A percentile compares a stretch with the other conserved stretches of the same genome.
Conservation (phyloP, 352 stramenopile species). For the Globisporangium apiculatum region DNA sequence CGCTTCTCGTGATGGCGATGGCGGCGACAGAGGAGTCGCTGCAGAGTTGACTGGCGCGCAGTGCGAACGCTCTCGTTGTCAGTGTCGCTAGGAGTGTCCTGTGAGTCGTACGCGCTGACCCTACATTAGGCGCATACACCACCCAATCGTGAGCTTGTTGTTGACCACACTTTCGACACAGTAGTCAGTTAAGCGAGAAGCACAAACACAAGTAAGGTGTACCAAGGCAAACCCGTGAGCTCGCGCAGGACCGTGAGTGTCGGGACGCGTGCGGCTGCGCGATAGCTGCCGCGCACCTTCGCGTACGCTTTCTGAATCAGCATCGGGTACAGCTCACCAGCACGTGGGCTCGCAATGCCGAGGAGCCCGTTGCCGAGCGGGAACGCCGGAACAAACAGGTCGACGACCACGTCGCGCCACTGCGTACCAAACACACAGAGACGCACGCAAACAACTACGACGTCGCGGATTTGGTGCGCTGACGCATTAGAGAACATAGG, state of each 20-base stretch:
- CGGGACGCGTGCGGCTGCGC: conserved; percentile 11
- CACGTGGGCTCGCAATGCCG: conserved; percentile 8
- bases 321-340: conserved; percentile 27
- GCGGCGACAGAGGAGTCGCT: conserved; percentile 2
- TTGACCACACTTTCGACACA: too few species aligned
- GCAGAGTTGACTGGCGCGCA: not conserved
- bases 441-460: conserved; percentile 10
- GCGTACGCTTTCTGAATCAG: conserved; percentile 56
- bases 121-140: not conserved
- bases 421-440: conserved; percentile 22
- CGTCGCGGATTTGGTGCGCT: not conserved
- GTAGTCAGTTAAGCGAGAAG: too few species aligned
- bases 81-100: not conserved
- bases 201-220: not conserved
- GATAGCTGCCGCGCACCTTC: conserved; percentile 44
- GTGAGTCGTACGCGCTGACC: conserved; percentile 1
- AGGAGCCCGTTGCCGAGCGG: conserved; percentile 25
- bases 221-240: conserved; percentile 40
- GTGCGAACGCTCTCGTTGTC: not conserved
- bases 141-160: too few species aligned
- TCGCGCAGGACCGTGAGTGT: conserved; percentile 31
- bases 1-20: not conserved
- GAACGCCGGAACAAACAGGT: conserved; percentile 38
- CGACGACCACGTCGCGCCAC: conserved; percentile 32
- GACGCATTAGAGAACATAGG: not conserved